phyloP scores from a whole-genome alignment of 2,329 filamentous ascomycete genomes.

The Graphilbum fragrans region DNA sequence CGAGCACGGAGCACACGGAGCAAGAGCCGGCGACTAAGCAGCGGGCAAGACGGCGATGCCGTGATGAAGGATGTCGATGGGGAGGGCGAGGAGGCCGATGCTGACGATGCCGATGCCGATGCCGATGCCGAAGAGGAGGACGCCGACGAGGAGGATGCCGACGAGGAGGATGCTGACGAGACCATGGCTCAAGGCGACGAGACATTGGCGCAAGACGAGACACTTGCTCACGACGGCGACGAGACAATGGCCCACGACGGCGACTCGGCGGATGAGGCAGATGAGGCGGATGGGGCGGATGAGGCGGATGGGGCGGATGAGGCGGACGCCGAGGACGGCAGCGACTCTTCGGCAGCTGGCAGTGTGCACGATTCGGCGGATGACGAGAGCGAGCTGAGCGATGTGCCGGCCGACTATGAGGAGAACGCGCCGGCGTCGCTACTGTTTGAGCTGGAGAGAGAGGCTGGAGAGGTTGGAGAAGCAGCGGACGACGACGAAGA shows the following conservation, averaged over 20 bases:
- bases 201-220: too few relatives aligned
- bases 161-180: conserved; percentile 3
- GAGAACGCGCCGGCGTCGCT: conserved; percentile 41
- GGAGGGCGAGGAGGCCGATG: conserved; percentile 6
- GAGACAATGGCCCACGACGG: not conserved
- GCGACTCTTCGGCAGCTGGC: conserved; percentile 36
- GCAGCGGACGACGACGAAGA: conserved; percentile 14
- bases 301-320: conserved; percentile 14
- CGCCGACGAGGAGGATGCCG: not conserved
- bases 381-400: conserved; percentile 58
- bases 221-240: not conserved
- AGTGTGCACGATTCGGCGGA: conserved; percentile 55
- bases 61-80: conserved; percentile 18
- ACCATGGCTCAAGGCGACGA: not conserved
- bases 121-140: conserved; percentile 4
- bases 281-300: too few relatives aligned
- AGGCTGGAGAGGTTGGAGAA: conserved; percentile 14
- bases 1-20: conserved; percentile 15
- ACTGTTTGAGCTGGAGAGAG: conserved; percentile 37
- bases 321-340: conserved; percentile 13
- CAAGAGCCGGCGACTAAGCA: conserved; percentile 9
- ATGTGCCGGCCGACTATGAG: conserved; percentile 46
- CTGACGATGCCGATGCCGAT: conserved; percentile 1
- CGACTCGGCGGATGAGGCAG: not conserved
- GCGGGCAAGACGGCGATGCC: conserved; percentile 13